Conservation (phyloP, 169 alveolate species). For the Cryptosporidium canis region DNA sequence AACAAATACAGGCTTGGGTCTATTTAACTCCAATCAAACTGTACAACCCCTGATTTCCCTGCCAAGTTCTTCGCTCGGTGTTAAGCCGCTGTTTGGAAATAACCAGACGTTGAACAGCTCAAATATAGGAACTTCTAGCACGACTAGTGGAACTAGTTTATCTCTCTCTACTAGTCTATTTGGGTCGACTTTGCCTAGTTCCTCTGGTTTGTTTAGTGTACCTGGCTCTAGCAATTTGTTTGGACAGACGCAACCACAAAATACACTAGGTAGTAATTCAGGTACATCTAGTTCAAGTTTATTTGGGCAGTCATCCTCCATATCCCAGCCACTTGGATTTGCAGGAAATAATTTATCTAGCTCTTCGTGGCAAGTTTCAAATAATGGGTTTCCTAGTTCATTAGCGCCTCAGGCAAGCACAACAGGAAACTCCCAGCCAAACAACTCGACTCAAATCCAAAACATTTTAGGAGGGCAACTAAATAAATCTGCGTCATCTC, state of each 20-base stretch:
- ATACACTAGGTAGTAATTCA: neutral
- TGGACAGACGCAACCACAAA: slow-evolving; percentile 1
- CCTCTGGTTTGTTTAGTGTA: neutral
- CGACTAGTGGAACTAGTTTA: neutral
- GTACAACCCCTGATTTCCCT: slow-evolving; percentile 15
- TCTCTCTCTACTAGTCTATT: slow-evolving; percentile 15
- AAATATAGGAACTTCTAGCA: neutral
- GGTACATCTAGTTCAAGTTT: neutral
- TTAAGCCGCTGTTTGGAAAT: slow-evolving; percentile 1
- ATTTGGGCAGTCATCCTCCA: slow-evolving; percentile 10
- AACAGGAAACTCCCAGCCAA: neutral
- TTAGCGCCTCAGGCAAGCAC: neutral
- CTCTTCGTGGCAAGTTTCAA: neutral
- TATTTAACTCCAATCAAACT: neutral
- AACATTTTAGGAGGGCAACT: neutral
- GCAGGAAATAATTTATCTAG: neutral
- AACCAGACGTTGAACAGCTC: neutral
- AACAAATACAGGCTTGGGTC: neutral
- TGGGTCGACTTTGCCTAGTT: slow-evolving; percentile 37
- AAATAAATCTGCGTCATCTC: neutral
- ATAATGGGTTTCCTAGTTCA: neutral
- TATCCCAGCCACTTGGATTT: neutral
- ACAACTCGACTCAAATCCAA: slow-evolving; percentile 12
- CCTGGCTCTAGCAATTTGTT: no score
- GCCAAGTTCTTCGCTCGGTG: neutral